A percentile compares a stretch with the other conserved stretches of the same genome.
Evolutionary conservation across 2,329 filamentous ascomycete species (phyloP).

Genomic region (Phaeophleospora eucalypticola): DNA sequence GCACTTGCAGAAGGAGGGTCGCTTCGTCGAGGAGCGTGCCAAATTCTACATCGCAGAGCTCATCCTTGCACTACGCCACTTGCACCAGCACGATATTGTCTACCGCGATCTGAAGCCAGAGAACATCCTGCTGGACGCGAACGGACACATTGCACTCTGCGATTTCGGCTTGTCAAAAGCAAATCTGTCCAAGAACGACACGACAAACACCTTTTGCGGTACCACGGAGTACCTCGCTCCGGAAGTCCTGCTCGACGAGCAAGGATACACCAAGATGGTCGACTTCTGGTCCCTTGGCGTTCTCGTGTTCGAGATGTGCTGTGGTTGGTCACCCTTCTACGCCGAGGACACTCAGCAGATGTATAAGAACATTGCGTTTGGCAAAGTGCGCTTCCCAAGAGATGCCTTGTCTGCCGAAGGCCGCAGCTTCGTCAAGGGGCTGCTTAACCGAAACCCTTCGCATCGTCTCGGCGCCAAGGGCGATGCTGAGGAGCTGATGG

Average conservation of each 20-base stretch:
- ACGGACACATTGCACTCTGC: conserved; percentile 94
- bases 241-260: conserved; percentile 90
- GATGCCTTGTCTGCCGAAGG: conserved; percentile 93
- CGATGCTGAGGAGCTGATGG: conserved; percentile 91
- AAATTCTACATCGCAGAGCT: conserved; percentile 99
- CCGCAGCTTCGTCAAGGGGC: conserved; percentile 94
- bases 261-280: conserved; percentile 99
- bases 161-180: conserved; percentile 98
- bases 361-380: conserved; percentile 99
- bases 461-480: conserved; percentile 86
- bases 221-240: conserved; percentile 97
- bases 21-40: conserved; percentile 88
- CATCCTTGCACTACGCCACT: conserved; percentile 88
- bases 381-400: conserved; percentile 92
- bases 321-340: conserved; percentile 98
- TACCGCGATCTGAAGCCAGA: conserved; percentile 97
- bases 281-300: conserved; percentile 99
- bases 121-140: conserved; percentile 94
- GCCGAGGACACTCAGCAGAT: conserved; percentile 99
- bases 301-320: conserved; percentile 99
- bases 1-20: conserved; percentile 95
- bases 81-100: conserved; percentile 95
- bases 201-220: conserved; percentile 97
- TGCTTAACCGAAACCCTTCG: conserved; percentile 94
- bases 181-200: conserved; percentile 93